Percentiles rank a stretch among this genome's conserved stretches.
phyloP scores from a whole-genome alignment of 2,329 filamentous ascomycete species.

The Biscogniauxia mediterranea region DNA sequence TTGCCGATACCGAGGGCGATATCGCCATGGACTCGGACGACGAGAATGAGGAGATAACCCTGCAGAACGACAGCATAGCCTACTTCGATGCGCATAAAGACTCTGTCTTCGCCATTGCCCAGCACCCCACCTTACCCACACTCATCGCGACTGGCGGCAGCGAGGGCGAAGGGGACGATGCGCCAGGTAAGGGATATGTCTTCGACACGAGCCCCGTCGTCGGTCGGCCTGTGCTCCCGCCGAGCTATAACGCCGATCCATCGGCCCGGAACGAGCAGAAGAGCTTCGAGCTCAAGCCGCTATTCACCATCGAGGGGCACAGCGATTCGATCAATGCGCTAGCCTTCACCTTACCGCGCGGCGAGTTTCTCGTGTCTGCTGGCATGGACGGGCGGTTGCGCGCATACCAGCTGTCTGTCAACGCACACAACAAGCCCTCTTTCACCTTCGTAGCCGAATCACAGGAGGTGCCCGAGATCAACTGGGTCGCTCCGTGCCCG shows the following conservation, averaged over 20 bases:
- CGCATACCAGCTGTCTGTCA: constrained; percentile 58
- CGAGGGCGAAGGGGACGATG: constrained; percentile 57
- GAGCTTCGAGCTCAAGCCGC: constrained; percentile 57
- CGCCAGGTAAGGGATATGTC: constrained; percentile 78
- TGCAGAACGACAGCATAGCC: constrained; percentile 89
- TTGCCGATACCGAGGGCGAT: constrained; percentile 59
- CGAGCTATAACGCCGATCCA: constrained; percentile 69
- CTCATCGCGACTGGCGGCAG: constrained; percentile 85
- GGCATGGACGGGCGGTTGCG: constrained; percentile 83
- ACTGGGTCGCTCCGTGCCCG: constrained; percentile 82
- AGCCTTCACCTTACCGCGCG: constrained; percentile 76
- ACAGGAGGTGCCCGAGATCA: constrained; percentile 92
- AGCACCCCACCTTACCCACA: constrained; percentile 76
- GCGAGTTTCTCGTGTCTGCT: constrained; percentile 81
- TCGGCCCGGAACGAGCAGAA: constrained; percentile 46
- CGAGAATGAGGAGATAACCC: constrained; percentile 66
- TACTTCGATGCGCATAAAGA: constrained; percentile 91
- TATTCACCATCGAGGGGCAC: constrained; percentile 84
- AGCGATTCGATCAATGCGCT: constrained; percentile 87
- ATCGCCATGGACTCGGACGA: constrained; percentile 79
- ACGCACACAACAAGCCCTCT: constrained; percentile 46
- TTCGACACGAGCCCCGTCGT: constrained; percentile 70
- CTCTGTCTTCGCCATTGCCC: constrained; percentile 91
- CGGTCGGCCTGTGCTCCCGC: constrained; percentile 67
- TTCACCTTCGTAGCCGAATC: constrained; percentile 69